Conservation (phyloP, 495 filamentous ascomycete species). For the Cercophora sp. region DNA sequence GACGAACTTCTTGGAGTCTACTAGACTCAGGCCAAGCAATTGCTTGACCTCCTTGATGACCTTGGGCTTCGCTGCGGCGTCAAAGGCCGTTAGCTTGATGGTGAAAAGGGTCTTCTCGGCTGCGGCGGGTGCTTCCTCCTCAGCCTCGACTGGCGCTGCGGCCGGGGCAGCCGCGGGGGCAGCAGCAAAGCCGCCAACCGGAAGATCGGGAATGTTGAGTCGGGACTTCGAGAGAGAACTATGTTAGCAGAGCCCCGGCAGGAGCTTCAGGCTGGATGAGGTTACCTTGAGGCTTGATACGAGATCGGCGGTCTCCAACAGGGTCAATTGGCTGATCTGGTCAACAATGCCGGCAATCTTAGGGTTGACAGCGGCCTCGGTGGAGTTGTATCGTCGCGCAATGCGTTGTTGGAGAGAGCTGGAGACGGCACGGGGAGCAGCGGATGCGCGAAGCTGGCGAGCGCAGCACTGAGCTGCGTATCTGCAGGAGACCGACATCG, state of each 20-base stretch:
- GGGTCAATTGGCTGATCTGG: conserved; percentile 95
- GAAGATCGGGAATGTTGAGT: conserved; percentile 97
- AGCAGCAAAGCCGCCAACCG: conserved; percentile 75
- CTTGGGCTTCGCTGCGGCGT: conserved; percentile 88
- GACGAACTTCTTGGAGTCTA: conserved; percentile 99
- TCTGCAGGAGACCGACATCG: conserved; percentile 58
- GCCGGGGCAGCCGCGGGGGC: conserved; percentile 49
- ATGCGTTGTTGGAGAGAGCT: conserved; percentile 35
- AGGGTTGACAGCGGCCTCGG: conserved; percentile 66
- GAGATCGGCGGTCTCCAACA: conserved; percentile 94
- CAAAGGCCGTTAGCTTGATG: conserved; percentile 85
- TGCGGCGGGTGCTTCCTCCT: conserved; percentile 80
- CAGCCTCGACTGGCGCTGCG: conserved; percentile 61
- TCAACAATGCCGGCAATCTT: conserved; percentile 93
- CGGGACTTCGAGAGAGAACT: conserved; percentile 57
- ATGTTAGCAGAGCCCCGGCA: neutral
- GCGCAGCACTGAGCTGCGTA: conserved; percentile 57
- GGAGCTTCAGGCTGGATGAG: neutral
- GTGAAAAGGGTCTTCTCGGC: conserved; percentile 98
- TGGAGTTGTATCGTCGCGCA: conserved; percentile 67
- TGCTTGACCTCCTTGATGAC: conserved; percentile 99
- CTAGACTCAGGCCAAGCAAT: conserved; percentile 89
- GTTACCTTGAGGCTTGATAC: conserved; percentile 83
- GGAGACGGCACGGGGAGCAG: conserved; percentile 32
- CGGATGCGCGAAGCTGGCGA: conserved; percentile 46